phyloP scores from a whole-genome alignment of 768 basidiomycete species.

The Peribolospora kevripleyi region DNA sequence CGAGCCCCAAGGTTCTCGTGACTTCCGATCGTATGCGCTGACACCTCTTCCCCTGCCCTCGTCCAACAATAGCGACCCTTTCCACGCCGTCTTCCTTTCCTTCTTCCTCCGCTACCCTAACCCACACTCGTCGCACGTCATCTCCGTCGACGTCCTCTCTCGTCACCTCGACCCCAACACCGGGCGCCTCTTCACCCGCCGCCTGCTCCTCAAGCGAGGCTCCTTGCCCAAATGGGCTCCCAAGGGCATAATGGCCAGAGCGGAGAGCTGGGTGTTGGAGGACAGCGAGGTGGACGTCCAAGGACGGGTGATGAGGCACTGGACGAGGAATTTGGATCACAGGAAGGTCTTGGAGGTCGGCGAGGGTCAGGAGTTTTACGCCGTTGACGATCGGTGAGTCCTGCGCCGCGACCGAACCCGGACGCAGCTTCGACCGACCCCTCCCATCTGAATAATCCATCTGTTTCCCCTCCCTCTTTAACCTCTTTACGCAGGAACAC shows the following conservation, averaged over 20 bases:
- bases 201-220: constrained; percentile 75
- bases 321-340: constrained; percentile 74
- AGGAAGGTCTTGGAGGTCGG: constrained; percentile 82
- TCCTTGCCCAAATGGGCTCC: constrained; percentile 75
- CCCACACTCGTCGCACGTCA: constrained; percentile 72
- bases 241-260: constrained; percentile 51
- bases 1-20: too few relatives aligned
- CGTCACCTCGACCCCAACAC: constrained; percentile 39
- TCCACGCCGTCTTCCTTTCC: constrained; percentile 74
- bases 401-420: too few relatives aligned
- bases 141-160: constrained; percentile 84
- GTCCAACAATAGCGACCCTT: constrained; percentile 44
- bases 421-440: too few relatives aligned
- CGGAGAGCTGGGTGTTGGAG: constrained; percentile 83
- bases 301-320: constrained; percentile 50
- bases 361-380: constrained; percentile 23
- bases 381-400: too few relatives aligned
- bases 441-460: too few relatives aligned
- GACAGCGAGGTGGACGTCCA: constrained; percentile 79
- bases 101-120: constrained; percentile 91
- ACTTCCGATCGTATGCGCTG: too few relatives aligned
- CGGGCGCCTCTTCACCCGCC: constrained; percentile 60
- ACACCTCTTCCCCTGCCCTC: too few relatives aligned
- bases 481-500: too few relatives aligned
- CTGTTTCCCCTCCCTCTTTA: too few relatives aligned